Evolutionary conservation across 192 early-diverging fungal genomes (phyloP), one percentile per base, ranked within the genome.

Genomic region (Irineochytrium annulatum): DNA sequence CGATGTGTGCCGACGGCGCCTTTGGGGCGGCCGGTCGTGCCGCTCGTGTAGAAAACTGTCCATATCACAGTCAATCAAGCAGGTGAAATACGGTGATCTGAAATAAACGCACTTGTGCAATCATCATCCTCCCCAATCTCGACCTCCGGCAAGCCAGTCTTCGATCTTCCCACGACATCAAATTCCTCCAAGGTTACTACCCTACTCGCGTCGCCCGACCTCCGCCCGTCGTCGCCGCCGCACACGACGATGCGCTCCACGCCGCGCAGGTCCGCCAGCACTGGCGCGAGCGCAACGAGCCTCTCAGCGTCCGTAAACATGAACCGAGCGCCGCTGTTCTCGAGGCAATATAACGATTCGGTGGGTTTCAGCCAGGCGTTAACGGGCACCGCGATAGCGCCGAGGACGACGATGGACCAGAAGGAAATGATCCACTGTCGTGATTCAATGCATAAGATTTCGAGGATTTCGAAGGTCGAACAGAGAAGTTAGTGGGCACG

Each of bases 311-410:
- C 58, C 24, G 49, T 48, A 13, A 67, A 17, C 28, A 63, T 16
- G 13, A 61, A 11, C n/a, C 8, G 16, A 8, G 65, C 39, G 20
- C 49, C 57, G 1, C 45, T 44, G 59, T 67, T 51, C 31, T 24
- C 1, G n/a, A 67, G 13, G 49, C 57, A 61, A 2, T 3, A 67
- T 39, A 28, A 43, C 57, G 62, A 62, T 51, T 67, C 65, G 24
- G n/a, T 52, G 24, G 65, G 58, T n/a, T 61, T 64, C 33, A 67
- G 65, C 32, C 39, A 51, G 2, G 57, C 62, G 35, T 67, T 67
- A 34, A 67, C 29, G 45, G 57, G 39, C 22, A 63, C 56, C 8
- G 46, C 34, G 26, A 67, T 46, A 16, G 43, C 57, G 8, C 65
- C 65, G 8, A 67, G 17, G 33, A 16, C n/a, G 17, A 67, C 28